phyloP scores from a whole-genome alignment of 1,284 basidiomycete species.

The Leccinum pseudoinsigne region DNA sequence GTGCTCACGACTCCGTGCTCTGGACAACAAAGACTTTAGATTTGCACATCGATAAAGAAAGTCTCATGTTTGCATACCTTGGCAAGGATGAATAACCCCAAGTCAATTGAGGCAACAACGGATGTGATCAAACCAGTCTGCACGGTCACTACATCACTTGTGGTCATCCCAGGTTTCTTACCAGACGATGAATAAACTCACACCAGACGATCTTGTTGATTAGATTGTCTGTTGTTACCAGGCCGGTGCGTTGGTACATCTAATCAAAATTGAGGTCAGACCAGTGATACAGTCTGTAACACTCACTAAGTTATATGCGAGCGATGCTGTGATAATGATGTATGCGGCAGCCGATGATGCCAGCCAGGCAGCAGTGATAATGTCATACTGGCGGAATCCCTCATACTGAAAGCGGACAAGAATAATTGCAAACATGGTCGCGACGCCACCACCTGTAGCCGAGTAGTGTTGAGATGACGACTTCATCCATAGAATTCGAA shows the following conservation, averaged over 20 bases:
- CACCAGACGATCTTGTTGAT: constrained; percentile 22
- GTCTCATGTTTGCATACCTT: constrained; percentile 9
- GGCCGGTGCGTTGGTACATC: constrained; percentile 16
- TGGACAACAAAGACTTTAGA: neutral
- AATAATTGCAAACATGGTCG: constrained; percentile 36
- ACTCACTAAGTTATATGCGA: constrained; percentile 46
- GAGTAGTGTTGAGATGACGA: neutral
- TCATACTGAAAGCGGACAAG: constrained; percentile 16
- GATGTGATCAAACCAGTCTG: constrained; percentile 24
- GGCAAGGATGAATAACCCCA: constrained; percentile 12
- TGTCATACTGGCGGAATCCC: constrained; percentile 24
- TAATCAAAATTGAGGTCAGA: neutral
- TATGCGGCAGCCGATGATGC: constrained; percentile 45
- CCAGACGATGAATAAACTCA: constrained; percentile 1
- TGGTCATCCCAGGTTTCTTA: neutral
- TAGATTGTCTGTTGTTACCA: constrained; percentile 17
- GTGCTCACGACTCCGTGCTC: constrained; percentile 7
- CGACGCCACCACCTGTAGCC: constrained; percentile 44
- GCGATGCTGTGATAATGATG: constrained; percentile 44
- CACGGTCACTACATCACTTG: constrained; percentile 14
- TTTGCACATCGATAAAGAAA: neutral
- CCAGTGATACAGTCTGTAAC: neutral
- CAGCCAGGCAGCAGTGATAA: constrained; percentile 48
- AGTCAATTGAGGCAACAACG: constrained; percentile 15
- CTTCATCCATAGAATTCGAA: constrained; percentile 6